Conservation (phyloP, 495 filamentous ascomycete genomes). For the Trichocladium uniseriatum region DNA sequence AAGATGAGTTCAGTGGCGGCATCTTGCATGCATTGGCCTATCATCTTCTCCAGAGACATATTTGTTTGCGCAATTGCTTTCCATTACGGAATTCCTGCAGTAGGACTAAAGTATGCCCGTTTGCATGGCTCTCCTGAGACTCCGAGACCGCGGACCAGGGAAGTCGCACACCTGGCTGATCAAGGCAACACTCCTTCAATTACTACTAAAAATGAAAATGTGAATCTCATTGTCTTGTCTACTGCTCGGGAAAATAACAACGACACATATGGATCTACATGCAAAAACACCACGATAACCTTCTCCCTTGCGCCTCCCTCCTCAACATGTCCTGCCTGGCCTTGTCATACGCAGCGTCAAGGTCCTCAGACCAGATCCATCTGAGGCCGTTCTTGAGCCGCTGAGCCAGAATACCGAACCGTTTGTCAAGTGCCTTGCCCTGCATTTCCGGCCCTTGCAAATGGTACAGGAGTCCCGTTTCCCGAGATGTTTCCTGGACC, state of each 20-base stretch:
- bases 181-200: no score
- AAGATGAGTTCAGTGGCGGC: no score
- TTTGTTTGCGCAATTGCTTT: no score
- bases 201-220: no score
- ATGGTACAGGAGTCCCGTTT: conserved; percentile 31
- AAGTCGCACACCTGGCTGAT: no score
- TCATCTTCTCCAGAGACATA: no score
- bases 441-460: conserved; percentile 27
- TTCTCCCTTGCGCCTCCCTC: not conserved
- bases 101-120: no score
- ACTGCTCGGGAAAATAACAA: not conserved
- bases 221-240: not conserved
- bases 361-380: conserved; percentile 30
- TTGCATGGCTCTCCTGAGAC: no score
- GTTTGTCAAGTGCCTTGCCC: conserved; percentile 24
- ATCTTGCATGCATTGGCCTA: no score
- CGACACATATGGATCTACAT: no score
- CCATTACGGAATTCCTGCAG: no score
- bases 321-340: not conserved
- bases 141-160: no score
- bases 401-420: conserved; percentile 21
- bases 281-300: not conserved
- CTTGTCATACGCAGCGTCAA: conserved; percentile 26
- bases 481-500: conserved; percentile 27
- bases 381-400: conserved; percentile 23